phyloP scores from a whole-genome alignment of 2,329 filamentous ascomycete genomes.

The Penicillium sclerotigenum region DNA sequence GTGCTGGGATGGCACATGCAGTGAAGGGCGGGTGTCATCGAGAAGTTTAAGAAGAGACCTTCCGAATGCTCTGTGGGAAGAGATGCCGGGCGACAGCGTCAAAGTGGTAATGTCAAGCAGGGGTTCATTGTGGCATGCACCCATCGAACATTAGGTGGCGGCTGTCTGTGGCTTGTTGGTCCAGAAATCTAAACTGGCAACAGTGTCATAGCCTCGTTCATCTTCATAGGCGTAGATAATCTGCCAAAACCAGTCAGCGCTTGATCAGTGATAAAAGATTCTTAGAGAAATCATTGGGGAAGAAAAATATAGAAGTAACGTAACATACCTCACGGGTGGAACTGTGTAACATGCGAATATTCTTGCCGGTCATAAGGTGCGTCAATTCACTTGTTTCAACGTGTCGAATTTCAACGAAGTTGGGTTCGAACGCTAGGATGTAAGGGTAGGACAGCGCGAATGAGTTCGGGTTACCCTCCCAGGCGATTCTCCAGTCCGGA shows the following conservation, averaged over 20 bases:
- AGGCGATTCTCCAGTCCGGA: slow-evolving; percentile 95
- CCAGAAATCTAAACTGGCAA: slow-evolving; percentile 97
- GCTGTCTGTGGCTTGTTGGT: slow-evolving; percentile 49
- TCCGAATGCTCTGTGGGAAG: background rate
- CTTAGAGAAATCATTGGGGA: background rate
- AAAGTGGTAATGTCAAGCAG: background rate
- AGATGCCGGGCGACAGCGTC: background rate
- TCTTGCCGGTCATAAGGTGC: slow-evolving; percentile 93
- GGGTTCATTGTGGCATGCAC: background rate
- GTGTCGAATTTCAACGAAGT: slow-evolving; percentile 94
- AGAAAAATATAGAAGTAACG: slow-evolving; percentile 28
- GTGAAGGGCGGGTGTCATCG: background rate
- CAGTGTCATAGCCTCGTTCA: slow-evolving; percentile 85
- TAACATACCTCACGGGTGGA: slow-evolving; percentile 86
- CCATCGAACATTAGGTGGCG: background rate
- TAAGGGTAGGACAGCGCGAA: slow-evolving; percentile 96
- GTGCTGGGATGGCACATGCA: background rate
- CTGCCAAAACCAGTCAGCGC: slow-evolving; percentile 50
- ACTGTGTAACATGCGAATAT: slow-evolving; percentile 95
- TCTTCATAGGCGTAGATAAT: slow-evolving; percentile 98
- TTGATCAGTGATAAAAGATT: background rate
- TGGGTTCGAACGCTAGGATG: slow-evolving; percentile 94
- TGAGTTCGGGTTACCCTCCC: slow-evolving; percentile 88
- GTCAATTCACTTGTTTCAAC: slow-evolving; percentile 89
- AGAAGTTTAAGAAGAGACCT: background rate